A percentile compares a stretch with the other conserved stretches of the same genome.
These are phyloP conservation scores for Trametes polyzona DNA, from an alignment of 1,284 basidiomycete genomes.

Conservation along the genomic window DNA sequence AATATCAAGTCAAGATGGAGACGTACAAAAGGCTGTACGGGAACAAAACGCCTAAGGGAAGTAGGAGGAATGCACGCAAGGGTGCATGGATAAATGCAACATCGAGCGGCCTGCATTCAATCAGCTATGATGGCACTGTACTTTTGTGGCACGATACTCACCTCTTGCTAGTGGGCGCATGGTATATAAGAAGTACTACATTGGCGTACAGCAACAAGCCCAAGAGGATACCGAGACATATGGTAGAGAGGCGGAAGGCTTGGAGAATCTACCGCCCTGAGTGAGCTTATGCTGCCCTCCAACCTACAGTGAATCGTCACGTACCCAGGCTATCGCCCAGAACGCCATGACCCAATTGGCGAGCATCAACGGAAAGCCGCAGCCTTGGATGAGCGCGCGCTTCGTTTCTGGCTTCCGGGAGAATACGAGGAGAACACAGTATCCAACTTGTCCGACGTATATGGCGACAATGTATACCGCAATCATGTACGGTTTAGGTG, in stretches of 20 bases:
- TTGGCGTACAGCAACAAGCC: constrained; percentile 70
- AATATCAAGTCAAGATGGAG: neutral
- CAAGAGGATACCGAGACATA: constrained; percentile 63
- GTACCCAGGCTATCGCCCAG: constrained; percentile 84
- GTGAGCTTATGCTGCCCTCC: neutral
- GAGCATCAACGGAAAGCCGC: constrained; percentile 77
- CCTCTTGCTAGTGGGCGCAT: constrained; percentile 51
- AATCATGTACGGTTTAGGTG: constrained; percentile 68
- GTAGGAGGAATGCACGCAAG: constrained; percentile 68
- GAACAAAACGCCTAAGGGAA: constrained; percentile 52
- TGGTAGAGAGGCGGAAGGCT: constrained; percentile 62
- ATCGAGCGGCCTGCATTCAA: constrained; percentile 59
- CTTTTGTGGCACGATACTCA: neutral
- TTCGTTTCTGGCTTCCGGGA: constrained; percentile 81
- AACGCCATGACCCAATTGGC: constrained; percentile 83
- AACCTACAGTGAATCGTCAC: constrained; percentile 18
- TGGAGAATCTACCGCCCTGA: constrained; percentile 52
- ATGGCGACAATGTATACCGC: constrained; percentile 67
- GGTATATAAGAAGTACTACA: constrained; percentile 65
- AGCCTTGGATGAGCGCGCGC: constrained; percentile 73
- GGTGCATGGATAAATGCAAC: constrained; percentile 75
- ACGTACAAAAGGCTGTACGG: constrained; percentile 57
- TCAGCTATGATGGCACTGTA: neutral
- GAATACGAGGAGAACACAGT: constrained; percentile 77
- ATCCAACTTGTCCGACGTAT: constrained; percentile 73